Evolutionary conservation across 345 rosid species (phyloP), one percentile per base, ranked within the genome.

Genomic region (Linum tenue): DNA sequence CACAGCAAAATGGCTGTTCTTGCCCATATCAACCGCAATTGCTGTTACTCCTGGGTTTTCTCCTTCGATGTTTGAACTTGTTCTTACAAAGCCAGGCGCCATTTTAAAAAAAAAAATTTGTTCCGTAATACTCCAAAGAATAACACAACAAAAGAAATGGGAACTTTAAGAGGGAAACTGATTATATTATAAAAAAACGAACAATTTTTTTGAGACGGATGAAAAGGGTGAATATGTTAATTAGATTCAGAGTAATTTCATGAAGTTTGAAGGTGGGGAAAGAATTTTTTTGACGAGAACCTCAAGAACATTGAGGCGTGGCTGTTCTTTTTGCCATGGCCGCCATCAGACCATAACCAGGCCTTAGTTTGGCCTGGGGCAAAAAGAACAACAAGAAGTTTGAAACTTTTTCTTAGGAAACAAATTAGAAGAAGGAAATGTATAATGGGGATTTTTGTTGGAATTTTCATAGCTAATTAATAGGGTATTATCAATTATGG

Each of bases 1-100:
- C 15, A 82, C 75, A 3, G 88, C 91, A 44, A n/a, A 55, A 39
- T 78, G 84, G 79, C 86, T 84, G 70, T 75, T 80, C 81, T 66
- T 84, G 67, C 76, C 83, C 12, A 12, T 69, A 58, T 80, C 83
- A 16, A 84, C 63, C 5, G 85, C 91, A 51, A 84, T 67, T 55
- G 79, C 85, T 6, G 86, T 82, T 38, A 67, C 38, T 14, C 65
- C 72, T 12, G n/a, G 10, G 5, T 31, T 60, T 36, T 58, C 70
- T 41, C 22, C 43, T 59, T 12, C 5, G 3, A 48, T 1, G 35
- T 59, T 59, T 22, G 62, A 59, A 36, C 37, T 36, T 59, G 62
- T 22, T 17, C 62, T 22, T 4, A 35, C 39, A 36, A 22, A 59
- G 4, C 39, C 62, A 9, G 31, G 14, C 44, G 9, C 44, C 44